Evolutionary conservation across 78 protist genomes (phyloP).

Genomic region (Dictyostelium purpureum): DNA sequence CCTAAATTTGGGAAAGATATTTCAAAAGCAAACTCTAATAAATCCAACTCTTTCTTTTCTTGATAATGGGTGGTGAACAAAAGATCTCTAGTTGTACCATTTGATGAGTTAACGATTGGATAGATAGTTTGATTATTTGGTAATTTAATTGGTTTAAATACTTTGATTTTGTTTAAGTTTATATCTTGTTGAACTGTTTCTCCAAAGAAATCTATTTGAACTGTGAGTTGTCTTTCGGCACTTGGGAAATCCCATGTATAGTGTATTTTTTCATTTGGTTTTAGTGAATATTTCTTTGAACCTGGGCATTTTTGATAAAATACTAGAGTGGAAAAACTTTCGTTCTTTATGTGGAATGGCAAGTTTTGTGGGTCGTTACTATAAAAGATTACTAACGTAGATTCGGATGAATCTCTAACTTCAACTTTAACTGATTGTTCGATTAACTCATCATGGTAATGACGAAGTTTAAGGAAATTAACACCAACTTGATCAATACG

Average conservation of each 20-base stretch:
- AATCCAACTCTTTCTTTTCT: slow-evolving; percentile 4
- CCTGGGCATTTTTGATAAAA: slow-evolving; percentile 24
- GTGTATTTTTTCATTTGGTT: slow-evolving; percentile 11
- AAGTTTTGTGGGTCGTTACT: slow-evolving; percentile 22
- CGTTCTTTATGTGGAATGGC: slow-evolving; percentile 65
- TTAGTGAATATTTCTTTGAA: slow-evolving; percentile 25
- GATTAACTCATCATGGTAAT: not conserved
- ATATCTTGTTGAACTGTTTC: slow-evolving; percentile 2
- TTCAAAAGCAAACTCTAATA: slow-evolving; percentile 66
- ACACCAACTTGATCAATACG: slow-evolving; percentile 46
- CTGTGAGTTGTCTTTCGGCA: slow-evolving; percentile 22
- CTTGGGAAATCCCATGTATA: slow-evolving; percentile 71
- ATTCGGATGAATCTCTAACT: slow-evolving; percentile 44
- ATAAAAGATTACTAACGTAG: slow-evolving; percentile 46
- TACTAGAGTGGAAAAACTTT: not conserved
- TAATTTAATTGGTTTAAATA: slow-evolving; percentile 54
- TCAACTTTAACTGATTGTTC: slow-evolving; percentile 57
- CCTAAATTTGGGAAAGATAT: slow-evolving; percentile 35
- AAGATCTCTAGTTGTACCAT: slow-evolving; percentile 61
- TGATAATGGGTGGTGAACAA: slow-evolving; percentile 10
- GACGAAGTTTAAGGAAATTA: slow-evolving; percentile 7
- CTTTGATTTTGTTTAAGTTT: slow-evolving; percentile 65
- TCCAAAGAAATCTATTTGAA: not conserved
- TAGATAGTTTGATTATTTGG: not conserved
- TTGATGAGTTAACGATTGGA: slow-evolving; percentile 47